A percentile compares a stretch with the other conserved stretches of the same genome.
These are phyloP conservation scores for Neonothopanus nambi DNA, from an alignment of 1,284 basidiomycete genomes.

Conservation along the genomic window DNA sequence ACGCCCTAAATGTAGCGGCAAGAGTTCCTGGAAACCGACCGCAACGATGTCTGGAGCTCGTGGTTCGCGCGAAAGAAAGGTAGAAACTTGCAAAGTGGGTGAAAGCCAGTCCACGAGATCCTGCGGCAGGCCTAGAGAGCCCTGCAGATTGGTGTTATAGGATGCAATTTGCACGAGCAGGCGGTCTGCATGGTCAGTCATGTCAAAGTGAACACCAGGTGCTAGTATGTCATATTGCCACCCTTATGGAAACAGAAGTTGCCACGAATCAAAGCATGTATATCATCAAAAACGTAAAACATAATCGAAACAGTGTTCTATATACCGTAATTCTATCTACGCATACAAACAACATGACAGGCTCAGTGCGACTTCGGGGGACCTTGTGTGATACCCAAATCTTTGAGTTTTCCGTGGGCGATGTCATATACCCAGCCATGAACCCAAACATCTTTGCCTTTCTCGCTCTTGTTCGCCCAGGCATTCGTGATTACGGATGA, in stretches of 20 bases:
- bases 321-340: no score
- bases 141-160: constrained; percentile 84
- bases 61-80: constrained; percentile 59
- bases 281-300: no score
- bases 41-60: constrained; percentile 81
- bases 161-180: constrained; percentile 79
- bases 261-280: no score
- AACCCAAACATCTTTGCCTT: constrained; percentile 66
- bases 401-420: constrained; percentile 65
- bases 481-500: constrained; percentile 65
- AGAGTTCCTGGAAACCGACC: constrained; percentile 87
- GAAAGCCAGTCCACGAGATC: constrained; percentile 83
- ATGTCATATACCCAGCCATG: constrained; percentile 89
- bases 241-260: no score
- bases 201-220: no score
- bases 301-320: no score
- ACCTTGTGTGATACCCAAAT: constrained; percentile 60
- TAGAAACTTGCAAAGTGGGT: constrained; percentile 75
- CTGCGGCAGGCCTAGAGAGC: constrained; percentile 37
- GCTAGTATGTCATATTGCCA: no score
- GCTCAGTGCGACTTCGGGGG: constrained; percentile 22
- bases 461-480: constrained; percentile 57
- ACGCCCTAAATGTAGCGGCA: constrained; percentile 82
- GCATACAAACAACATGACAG: background rate
- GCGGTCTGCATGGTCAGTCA: constrained; percentile 25